phyloP scores from a whole-genome alignment of 2,329 filamentous ascomycete genomes.

The Neofusicoccum laricinum region DNA sequence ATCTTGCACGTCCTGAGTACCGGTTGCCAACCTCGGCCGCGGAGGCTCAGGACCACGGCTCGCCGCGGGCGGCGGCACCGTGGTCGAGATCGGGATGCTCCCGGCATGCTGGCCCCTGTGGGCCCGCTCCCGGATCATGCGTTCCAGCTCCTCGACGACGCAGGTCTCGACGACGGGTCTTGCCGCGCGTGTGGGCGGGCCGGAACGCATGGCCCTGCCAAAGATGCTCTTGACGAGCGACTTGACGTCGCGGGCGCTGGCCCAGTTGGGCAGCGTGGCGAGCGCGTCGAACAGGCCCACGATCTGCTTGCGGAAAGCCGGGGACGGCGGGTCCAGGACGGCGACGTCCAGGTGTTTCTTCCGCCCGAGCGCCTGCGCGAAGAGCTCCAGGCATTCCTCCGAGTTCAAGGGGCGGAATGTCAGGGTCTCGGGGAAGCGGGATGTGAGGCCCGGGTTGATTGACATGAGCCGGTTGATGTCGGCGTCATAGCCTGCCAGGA shows the following conservation, averaged over 20 bases:
- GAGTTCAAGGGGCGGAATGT: constrained; percentile 48
- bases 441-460: constrained; percentile 61
- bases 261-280: constrained; percentile 52
- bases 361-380: constrained; percentile 39
- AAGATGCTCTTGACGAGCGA: constrained; percentile 54
- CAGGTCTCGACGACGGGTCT: constrained; percentile 25
- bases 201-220: constrained; percentile 28
- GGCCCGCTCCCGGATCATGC: constrained; percentile 34
- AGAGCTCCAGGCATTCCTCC: constrained; percentile 30
- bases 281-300: constrained; percentile 41
- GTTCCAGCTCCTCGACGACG: constrained; percentile 27
- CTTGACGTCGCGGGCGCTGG: constrained; percentile 61
- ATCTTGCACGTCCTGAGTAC: not conserved
- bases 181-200: constrained; percentile 19
- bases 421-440: constrained; percentile 62
- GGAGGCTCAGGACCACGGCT: no score
- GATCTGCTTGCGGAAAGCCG: constrained; percentile 21
- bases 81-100: no score
- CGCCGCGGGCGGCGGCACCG: not conserved
- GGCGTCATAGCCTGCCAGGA: constrained; percentile 65
- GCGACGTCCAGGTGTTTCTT: constrained; percentile 32
- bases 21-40: not conserved
- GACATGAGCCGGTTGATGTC: constrained; percentile 64
- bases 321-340: constrained; percentile 24
- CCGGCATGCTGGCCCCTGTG: constrained; percentile 18